phyloP scores from a whole-genome alignment of 2,329 filamentous ascomycete genomes.

The Phaeophleospora eucalypticola region DNA sequence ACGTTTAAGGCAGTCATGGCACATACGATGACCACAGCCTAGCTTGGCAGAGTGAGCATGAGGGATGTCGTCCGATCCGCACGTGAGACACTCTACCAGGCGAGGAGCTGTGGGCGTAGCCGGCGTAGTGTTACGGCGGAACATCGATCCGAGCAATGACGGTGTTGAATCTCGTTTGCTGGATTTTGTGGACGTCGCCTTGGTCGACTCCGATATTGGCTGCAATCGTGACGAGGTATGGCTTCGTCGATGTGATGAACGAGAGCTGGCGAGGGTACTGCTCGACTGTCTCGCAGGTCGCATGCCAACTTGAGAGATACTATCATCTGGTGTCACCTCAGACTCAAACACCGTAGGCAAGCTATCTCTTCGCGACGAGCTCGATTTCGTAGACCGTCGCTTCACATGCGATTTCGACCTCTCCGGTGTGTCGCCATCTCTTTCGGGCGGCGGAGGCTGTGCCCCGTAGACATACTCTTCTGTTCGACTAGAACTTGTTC shows the following conservation, averaged over 20 bases:
- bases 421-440: not conserved
- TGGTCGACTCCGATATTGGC: slow-evolving; percentile 21
- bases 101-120: slow-evolving; percentile 17
- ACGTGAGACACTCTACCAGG: slow-evolving; percentile 64
- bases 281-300: slow-evolving; percentile 5
- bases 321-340: slow-evolving; percentile 31
- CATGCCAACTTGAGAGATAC: slow-evolving; percentile 28
- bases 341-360: slow-evolving; percentile 13
- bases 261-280: slow-evolving; percentile 1
- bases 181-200: slow-evolving; percentile 9
- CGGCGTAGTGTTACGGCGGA: slow-evolving; percentile 21
- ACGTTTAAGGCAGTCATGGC: slow-evolving; percentile 68
- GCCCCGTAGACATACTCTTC: slow-evolving; percentile 15
- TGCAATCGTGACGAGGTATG: slow-evolving; percentile 22
- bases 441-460: not conserved
- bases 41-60: slow-evolving; percentile 64
- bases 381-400: slow-evolving; percentile 4
- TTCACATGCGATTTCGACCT: not conserved
- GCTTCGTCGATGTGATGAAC: slow-evolving; percentile 18
- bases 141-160: slow-evolving; percentile 22
- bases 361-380: slow-evolving; percentile 10
- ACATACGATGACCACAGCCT: slow-evolving; percentile 77
- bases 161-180: slow-evolving; percentile 24
- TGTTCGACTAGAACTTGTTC: not conserved
- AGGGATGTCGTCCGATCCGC: slow-evolving; percentile 63